These are phyloP conservation scores for Pseudogymnoascus sp. DNA, from an alignment of 2,329 filamentous ascomycete genomes.

Conservation along the genomic window DNA sequence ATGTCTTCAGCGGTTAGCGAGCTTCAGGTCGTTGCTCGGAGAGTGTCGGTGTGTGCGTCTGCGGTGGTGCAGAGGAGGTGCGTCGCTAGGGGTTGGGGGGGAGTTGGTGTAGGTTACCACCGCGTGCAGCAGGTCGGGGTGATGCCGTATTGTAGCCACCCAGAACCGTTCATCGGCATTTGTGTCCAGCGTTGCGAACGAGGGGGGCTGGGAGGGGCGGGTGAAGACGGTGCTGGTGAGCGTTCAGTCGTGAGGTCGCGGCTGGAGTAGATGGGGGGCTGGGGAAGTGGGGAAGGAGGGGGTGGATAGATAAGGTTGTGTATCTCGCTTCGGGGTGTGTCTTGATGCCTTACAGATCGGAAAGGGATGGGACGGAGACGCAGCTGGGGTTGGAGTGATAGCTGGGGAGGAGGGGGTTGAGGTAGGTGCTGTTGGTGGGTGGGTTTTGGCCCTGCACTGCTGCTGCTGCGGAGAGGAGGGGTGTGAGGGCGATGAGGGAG, in stretches of 20 bases:
- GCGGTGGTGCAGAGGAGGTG: conserved; percentile 41
- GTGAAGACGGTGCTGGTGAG: conserved; percentile 28
- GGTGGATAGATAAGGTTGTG: conserved; percentile 35
- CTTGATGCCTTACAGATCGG: no score
- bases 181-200: conserved; percentile 27
- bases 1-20: no score
- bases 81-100: conserved; percentile 25
- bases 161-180: conserved; percentile 33
- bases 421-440: background rate
- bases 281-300: conserved; percentile 36
- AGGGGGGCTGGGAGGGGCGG: conserved; percentile 32
- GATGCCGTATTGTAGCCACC: conserved; percentile 34
- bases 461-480: background rate
- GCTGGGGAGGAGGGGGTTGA: conserved; percentile 38
- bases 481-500: background rate
- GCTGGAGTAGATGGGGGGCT: conserved; percentile 34
- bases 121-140: conserved; percentile 33
- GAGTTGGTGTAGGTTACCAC: conserved; percentile 28
- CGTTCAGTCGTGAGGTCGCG: conserved; percentile 32
- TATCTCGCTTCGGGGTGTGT: no score
- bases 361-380: conserved; percentile 28
- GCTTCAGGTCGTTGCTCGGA: no score
- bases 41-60: no score
- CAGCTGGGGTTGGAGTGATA: conserved; percentile 38
- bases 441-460: background rate